These are phyloP conservation scores for Pyracantha coccinea DNA, from an alignment of 331 rosid genomes.

Conservation along the genomic window DNA sequence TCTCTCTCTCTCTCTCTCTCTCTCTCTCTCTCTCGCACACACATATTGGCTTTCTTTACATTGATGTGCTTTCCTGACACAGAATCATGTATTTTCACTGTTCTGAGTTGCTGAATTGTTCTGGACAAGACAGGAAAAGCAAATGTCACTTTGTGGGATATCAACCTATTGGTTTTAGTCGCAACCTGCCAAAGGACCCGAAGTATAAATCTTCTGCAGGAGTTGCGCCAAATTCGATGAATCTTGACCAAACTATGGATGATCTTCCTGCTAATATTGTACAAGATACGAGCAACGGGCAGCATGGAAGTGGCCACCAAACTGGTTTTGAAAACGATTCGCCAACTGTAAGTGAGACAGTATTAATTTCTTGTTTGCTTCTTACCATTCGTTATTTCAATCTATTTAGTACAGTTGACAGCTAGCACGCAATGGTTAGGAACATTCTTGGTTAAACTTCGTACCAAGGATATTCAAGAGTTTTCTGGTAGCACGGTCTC, in stretches of 20 bases:
- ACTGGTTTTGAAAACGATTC: neutral
- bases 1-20: neutral
- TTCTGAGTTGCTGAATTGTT: constrained; percentile 25
- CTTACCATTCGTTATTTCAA: neutral
- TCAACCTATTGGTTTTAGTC: constrained; percentile 30
- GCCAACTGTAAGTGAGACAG: constrained; percentile 16
- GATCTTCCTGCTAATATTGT: constrained; percentile 4
- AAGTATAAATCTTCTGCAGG: constrained; percentile 19
- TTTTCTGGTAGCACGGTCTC: neutral
- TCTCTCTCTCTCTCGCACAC: neutral
- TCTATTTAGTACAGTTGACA: neutral
- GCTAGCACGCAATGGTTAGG: neutral
- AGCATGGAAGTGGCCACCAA: too few relatives aligned
- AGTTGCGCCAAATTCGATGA: constrained; percentile 20
- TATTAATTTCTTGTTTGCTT: neutral
- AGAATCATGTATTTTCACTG: constrained; percentile 11
- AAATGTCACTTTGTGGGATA: constrained; percentile 71
- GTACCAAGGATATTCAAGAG: neutral
- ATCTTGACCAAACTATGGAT: constrained; percentile 21
- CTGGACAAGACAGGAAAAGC: constrained; percentile 57
- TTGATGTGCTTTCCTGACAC: neutral
- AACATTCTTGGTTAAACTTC: neutral
- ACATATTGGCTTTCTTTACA: neutral
- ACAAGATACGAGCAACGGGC: neutral
- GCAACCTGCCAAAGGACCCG: constrained; percentile 23